Evolutionary conservation across 2,329 filamentous ascomycete genomes (phyloP).

Genomic region (Ophiocordyceps camponoti-floridani): DNA sequence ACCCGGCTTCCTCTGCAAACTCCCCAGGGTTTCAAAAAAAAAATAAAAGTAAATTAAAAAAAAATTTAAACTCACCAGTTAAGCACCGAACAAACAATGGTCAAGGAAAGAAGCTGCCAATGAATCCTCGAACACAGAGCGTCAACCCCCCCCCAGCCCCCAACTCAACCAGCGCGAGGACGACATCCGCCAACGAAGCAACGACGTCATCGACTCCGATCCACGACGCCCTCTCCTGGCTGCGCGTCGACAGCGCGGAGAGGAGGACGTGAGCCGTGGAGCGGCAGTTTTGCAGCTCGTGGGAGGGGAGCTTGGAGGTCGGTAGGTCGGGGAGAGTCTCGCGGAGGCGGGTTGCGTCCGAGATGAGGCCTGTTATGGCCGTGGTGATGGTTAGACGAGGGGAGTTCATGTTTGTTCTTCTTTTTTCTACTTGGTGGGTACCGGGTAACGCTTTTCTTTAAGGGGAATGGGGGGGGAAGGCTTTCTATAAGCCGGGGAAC

Average conservation of each 20-base stretch:
- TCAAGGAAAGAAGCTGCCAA: conserved; percentile 20
- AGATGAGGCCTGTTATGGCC: conserved; percentile 18
- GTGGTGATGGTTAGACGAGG: conserved; percentile 18
- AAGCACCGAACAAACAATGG: conserved; percentile 20
- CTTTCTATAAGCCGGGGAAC: too few relatives aligned
- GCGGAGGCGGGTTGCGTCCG: conserved; percentile 15
- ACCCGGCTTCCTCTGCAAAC: conserved; percentile 6
- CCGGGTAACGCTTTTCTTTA: too few relatives aligned
- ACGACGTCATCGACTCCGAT: conserved; percentile 16
- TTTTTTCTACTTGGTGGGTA: background rate
- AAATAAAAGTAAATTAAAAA: background rate
- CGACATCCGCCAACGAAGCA: conserved; percentile 16
- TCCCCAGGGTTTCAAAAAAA: background rate
- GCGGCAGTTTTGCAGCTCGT: conserved; percentile 18
- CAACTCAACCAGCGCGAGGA: conserved; percentile 16
- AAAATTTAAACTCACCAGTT: conserved; percentile 13
- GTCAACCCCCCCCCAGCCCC: conserved; percentile 10
- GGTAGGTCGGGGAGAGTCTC: conserved; percentile 16
- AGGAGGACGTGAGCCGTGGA: conserved; percentile 18
- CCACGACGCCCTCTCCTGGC: conserved; percentile 16
- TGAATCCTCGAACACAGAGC: conserved; percentile 14
- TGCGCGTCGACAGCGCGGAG: conserved; percentile 15
- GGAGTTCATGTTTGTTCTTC: conserved; percentile 5
- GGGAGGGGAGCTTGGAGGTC: conserved; percentile 13
- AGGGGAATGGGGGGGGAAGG: background rate